Evolutionary conservation across 176 grass and related monocot genomes (phyloP), one percentile per base, ranked within the genome.

Genomic region (Oryza meridionalis): DNA sequence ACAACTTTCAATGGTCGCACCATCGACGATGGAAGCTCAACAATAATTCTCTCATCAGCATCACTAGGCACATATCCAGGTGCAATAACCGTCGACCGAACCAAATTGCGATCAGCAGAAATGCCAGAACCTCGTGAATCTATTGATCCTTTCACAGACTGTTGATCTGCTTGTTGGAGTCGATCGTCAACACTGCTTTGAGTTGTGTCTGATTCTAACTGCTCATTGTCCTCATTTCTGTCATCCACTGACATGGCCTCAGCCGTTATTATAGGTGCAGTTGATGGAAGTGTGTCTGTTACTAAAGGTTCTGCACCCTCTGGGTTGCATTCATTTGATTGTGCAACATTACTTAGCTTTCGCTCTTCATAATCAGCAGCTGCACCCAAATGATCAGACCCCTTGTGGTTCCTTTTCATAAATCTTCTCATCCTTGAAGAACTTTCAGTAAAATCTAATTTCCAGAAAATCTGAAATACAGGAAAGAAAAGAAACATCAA

Each of bases 341-440:
- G 87, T 13, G 47, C 84, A 81, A 32, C 68, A 77, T 71, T 55
- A 77, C 64, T 87, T 82, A 94, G 87, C 19, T 93, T 86, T n/a
- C 88, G 68, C 22, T 96, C 96, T 43, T 95, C 93, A 73, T 96
- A 96, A 74, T 96, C 93, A 80, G 96, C 93, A 78, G 96, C 96
- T 50, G 96, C 93, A 67, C 96, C 96, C 73, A 95, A 88, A 94
- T 99, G 96, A 69, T 98, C 91, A 75, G 87, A 88, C 81, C 96
- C 93, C 63, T 94, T 94, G 66, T 95, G 93, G 77, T 95, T 94
- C 59, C 93, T 95, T 90, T 98, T 98, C 85, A 95, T 70, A 94
- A 92, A 98, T 87, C 91, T 91, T 94, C 96, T 98, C 93, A 98
- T 98, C 76, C 96, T 89, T 65, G 93, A 98, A 80, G 93, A 95